These are phyloP conservation scores for Irpex sp. DNA, from an alignment of 1,284 basidiomycete species.

Conservation along the genomic window DNA sequence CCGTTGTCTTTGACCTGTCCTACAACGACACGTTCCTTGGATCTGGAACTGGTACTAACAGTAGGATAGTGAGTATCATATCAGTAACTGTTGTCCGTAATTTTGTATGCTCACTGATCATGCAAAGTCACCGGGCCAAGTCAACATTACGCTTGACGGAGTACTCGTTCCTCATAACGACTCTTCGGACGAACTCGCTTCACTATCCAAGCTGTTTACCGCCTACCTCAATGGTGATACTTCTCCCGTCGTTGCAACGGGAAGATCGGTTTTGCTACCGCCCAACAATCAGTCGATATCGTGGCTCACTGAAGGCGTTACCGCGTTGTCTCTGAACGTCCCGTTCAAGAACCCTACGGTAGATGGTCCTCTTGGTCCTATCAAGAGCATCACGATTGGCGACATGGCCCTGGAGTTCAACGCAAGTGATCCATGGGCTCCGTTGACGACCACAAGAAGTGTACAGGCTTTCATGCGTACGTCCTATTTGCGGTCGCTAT, in stretches of 20 bases:
- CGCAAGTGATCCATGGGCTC: constrained; percentile 54
- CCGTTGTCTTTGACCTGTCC: constrained; percentile 60
- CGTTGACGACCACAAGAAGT: constrained; percentile 52
- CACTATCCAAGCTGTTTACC: constrained; percentile 66
- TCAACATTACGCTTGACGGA: constrained; percentile 62
- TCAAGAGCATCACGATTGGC: constrained; percentile 65
- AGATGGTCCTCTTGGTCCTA: constrained; percentile 53
- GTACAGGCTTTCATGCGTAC: constrained; percentile 58
- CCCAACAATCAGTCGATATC: constrained; percentile 56
- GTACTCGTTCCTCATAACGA: constrained; percentile 54
- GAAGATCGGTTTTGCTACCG: constrained; percentile 44
- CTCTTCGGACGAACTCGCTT: constrained; percentile 40
- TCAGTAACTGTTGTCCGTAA: not conserved
- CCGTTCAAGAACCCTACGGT: constrained; percentile 52
- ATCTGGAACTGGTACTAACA: constrained; percentile 48
- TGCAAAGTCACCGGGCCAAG: constrained; percentile 47
- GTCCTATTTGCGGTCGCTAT: constrained; percentile 12
- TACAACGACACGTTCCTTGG: constrained; percentile 64
- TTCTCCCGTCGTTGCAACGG: constrained; percentile 58
- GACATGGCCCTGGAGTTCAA: constrained; percentile 60
- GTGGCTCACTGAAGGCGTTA: constrained; percentile 67
- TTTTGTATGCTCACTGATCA: not conserved
- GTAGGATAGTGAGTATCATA: constrained; percentile 41
- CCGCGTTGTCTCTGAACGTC: constrained; percentile 52
- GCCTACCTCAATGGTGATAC: constrained; percentile 68